Base-by-base conservation (phyloP, 2,329 filamentous ascomycete genomes). In the Alternaria atra region DNA sequence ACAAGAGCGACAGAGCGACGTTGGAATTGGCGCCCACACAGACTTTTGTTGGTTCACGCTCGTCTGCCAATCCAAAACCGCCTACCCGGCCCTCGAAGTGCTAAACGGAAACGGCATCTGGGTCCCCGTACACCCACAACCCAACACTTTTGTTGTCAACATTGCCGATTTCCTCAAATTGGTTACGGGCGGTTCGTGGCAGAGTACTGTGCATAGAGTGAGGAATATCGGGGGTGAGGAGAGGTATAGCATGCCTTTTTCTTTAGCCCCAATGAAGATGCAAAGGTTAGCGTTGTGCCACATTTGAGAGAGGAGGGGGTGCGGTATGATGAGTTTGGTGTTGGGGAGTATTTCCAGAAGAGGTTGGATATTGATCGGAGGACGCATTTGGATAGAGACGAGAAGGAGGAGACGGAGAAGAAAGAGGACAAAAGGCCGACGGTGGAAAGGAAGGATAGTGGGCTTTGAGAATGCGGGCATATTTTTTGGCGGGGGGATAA, bases 41-140 rank as follows among this genome's bases (percentile, higher is more conserved):
- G 80, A 82, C 55, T 81, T 81, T 60, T 79, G 75, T 58, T 81
- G 79, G 75, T 77, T 81, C 64, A 82, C 80, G 0, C 72, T 82
- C 10, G 79, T 82, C 1, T 71, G 66, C 52, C 75, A 78, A 29
- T 72, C 67, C 2, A 56, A 37, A 3, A 76, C 73, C 1, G 35
- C 58, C 1, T 61, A 68, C 15, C 73, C 73, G 0, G 73, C 74
- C 2, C 73, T 82, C 20, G 78, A 82, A 55, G 80, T 82, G 0
- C 73, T 81, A 2, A 81, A 81, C 59, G 75, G 71, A n/a, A 79
- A 80, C 37, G 80, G 78, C 5, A 57, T 74, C 1, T 82, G 80
- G 80, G 69, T 82, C 6, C 76, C 77, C 9, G 80, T 79, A 7
- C 69, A 76, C 2, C 77, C 76, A 0, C 64, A 73, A 29, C 72